A percentile compares a stretch with the other conserved stretches of the same genome.
phyloP scores from a whole-genome alignment of 2,329 filamentous ascomycete genomes.

The Venturia aucupariae region DNA sequence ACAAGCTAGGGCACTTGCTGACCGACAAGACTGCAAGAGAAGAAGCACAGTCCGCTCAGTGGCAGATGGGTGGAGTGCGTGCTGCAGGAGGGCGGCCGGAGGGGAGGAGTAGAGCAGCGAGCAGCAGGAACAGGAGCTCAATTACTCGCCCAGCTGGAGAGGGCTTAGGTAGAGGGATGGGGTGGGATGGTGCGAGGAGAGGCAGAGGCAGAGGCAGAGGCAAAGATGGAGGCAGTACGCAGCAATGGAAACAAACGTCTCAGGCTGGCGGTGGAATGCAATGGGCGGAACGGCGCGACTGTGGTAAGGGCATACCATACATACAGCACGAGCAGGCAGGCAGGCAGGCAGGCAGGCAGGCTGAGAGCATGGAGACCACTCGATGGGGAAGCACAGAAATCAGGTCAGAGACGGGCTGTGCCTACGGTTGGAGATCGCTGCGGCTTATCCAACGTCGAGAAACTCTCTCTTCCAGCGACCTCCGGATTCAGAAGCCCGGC shows the following conservation, averaged over 20 bases:
- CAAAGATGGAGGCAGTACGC: no score
- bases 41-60: slow-evolving; percentile 11
- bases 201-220: no score
- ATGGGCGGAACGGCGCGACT: not conserved
- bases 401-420: slow-evolving; percentile 5
- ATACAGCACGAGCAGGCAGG: no score
- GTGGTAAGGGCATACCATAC: slow-evolving; percentile 9
- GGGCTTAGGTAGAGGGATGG: not conserved
- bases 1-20: slow-evolving; percentile 10
- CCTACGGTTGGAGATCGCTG: slow-evolving; percentile 12
- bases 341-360: no score
- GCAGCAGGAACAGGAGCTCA: slow-evolving; percentile 9
- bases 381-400: slow-evolving; percentile 7
- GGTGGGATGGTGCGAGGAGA: not conserved
- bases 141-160: not conserved
- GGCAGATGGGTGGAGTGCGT: slow-evolving; percentile 6
- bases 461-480: not conserved
- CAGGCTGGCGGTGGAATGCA: not conserved
- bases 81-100: slow-evolving; percentile 10
- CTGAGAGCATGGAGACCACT: slow-evolving; percentile 8
- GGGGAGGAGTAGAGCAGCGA: not conserved
- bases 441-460: slow-evolving; percentile 8
- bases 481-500: slow-evolving; percentile 2
- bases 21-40: slow-evolving; percentile 12
- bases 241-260: not conserved